Conservation (phyloP, 2,329 filamentous ascomycete species). For the Arthroderma uncinatum region DNA sequence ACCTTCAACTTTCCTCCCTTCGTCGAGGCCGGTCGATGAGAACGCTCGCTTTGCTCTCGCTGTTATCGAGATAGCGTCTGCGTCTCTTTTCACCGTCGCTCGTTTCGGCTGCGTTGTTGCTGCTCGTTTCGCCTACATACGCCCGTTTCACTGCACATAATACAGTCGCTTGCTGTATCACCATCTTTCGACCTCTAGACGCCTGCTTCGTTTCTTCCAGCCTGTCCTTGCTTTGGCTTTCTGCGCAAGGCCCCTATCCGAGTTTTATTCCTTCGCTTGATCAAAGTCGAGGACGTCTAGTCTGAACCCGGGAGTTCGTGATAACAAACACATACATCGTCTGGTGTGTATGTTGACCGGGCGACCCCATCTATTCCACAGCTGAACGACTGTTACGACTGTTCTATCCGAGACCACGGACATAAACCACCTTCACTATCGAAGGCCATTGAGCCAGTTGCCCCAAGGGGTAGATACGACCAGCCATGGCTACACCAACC, state of each 20-base stretch:
- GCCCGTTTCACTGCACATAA: neutral
- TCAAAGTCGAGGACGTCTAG: too few species aligned
- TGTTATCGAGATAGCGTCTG: neutral
- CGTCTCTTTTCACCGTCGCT: neutral
- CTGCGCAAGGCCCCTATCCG: too few species aligned
- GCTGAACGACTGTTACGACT: neutral
- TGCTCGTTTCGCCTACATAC: too few species aligned
- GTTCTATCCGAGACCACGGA: neutral
- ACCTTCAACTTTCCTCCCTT: neutral
- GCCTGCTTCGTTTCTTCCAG: neutral
- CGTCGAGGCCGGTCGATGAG: neutral
- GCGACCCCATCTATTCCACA: neutral
- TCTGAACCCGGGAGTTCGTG: neutral
- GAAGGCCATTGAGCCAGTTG: neutral
- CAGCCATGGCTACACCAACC: conserved; percentile 44
- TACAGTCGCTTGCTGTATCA: neutral
- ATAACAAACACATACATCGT: neutral
- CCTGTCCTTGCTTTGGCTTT: neutral
- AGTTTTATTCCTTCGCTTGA: neutral
- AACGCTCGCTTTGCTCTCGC: neutral
- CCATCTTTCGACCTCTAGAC: neutral
- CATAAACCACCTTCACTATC: neutral
- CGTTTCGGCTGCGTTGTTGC: neutral
- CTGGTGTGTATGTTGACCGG: neutral
- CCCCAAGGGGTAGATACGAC: neutral